Percentiles rank a stretch among this genome's conserved stretches.
Evolutionary conservation across 2,329 filamentous ascomycete genomes (phyloP).

Genomic region (Orbilia blumenaviensis): DNA sequence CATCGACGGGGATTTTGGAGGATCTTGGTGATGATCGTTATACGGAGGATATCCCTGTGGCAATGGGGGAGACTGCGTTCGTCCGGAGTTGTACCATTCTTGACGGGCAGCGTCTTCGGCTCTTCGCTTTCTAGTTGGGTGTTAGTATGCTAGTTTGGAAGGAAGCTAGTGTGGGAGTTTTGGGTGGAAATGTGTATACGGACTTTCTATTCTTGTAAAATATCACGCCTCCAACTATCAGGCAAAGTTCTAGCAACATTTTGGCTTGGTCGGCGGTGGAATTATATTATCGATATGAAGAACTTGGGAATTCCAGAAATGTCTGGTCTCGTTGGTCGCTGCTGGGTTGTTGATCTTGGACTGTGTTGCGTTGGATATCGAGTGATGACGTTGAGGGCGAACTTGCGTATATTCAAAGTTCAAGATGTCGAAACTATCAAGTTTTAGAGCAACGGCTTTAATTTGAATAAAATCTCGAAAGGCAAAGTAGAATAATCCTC

Average conservation of each 20-base stretch:
- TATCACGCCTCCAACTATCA: slow-evolving; percentile 36
- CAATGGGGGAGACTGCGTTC: slow-evolving; percentile 9
- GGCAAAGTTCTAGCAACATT: slow-evolving; percentile 28
- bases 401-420: background rate
- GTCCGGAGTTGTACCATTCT: slow-evolving; percentile 43
- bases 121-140: slow-evolving; percentile 27
- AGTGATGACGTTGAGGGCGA: slow-evolving; percentile 9
- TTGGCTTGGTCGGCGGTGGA: background rate
- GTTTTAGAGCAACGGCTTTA: too few species aligned
- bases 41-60: slow-evolving; percentile 4
- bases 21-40: background rate
- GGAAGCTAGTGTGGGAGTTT: background rate
- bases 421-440: background rate
- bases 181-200: background rate
- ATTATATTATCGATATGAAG: background rate
- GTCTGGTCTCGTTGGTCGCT: background rate
- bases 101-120: slow-evolving; percentile 29
- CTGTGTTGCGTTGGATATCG: slow-evolving; percentile 41
- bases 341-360: background rate
- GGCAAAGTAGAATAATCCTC: too few species aligned
- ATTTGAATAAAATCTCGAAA: background rate
- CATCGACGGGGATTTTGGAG: slow-evolving; percentile 17
- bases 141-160: background rate
- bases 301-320: too few species aligned
- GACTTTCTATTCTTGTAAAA: slow-evolving; percentile 49